Evolutionary conservation across 1,284 basidiomycete species (phyloP), one percentile per base, ranked within the genome.

Genomic region (Cutaneotrichosporon spelunceum): DNA sequence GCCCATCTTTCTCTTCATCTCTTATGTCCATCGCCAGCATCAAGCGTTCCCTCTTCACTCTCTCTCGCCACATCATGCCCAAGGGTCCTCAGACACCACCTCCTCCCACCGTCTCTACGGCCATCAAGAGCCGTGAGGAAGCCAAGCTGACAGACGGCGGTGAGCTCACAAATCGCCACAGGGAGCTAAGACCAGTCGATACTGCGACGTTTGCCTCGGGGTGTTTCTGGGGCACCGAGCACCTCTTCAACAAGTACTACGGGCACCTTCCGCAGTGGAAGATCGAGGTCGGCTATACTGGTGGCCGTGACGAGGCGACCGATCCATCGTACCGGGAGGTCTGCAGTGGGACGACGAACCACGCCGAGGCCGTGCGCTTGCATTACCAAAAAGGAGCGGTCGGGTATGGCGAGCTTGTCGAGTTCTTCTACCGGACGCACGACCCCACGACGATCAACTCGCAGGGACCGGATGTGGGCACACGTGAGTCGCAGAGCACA

Each of bases 341-440:
- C 21, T 94, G 93, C 78, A 81, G 83, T 7, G 93, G 93, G 3
- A 70, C 79, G 19, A 97, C 95, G 1, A 85, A 88, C 45, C 93
- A 97, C 75, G 95, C 95, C 4, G 95, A 99, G 80, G 88, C 92
- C 1, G 80, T 93, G 60, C 85, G 85, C 73, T 85, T 98, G 66
- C 86, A 89, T 71, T 99, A 93, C 71, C 91, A 94, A 76, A 90
- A 89, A 0, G 81, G 79, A 34, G 80, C 88, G 42, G 86, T 95
- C 19, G 83, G 82, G 26, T 96, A 94, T 68, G 89, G 82, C 23
- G 88, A 93, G 74, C 84, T 96, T 52, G 89, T 93, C 50, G 92
- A 95, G 79, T 93, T 93, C 82, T 93, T 94, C 79, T 94, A 91
- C 77, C 85, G 94, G 52, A 94, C 91, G 0, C 95, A 99, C 75